A percentile compares a stretch with the other conserved stretches of the same genome.
These are phyloP conservation scores for Ganoderma resinaceum DNA, from an alignment of 1,284 basidiomycete genomes.

Conservation along the genomic window DNA sequence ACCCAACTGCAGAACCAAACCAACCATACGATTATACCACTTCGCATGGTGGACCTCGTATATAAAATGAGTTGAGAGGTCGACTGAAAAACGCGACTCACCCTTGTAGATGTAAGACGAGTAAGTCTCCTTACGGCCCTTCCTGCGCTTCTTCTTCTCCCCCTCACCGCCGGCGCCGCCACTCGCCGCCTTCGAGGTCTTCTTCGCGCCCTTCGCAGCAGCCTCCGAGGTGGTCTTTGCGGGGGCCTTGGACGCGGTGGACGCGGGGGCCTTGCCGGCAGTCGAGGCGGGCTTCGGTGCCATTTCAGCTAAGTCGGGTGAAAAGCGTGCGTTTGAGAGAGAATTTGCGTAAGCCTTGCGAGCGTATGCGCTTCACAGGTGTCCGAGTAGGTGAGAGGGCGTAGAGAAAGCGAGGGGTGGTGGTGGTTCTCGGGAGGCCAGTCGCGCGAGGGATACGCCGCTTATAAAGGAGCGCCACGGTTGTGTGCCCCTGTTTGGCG, in stretches of 20 bases:
- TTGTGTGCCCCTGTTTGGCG: conserved; percentile 29
- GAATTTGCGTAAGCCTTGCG: neutral
- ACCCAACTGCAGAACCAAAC: conserved; percentile 3
- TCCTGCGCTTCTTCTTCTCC: conserved; percentile 90
- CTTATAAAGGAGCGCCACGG: conserved; percentile 33
- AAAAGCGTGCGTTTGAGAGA: neutral
- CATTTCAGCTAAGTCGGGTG: conserved; percentile 50
- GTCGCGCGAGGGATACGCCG: conserved; percentile 18
- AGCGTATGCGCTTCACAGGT: neutral
- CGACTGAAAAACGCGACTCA: conserved; percentile 41
- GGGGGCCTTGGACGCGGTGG: conserved; percentile 77
- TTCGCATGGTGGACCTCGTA: neutral
- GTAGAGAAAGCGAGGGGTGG: conserved; percentile 11
- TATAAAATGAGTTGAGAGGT: neutral
- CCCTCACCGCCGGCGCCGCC: conserved; percentile 60
- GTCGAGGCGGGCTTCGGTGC: conserved; percentile 85
- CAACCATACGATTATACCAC: neutral
- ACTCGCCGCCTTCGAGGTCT: conserved; percentile 78
- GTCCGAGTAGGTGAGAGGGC: neutral
- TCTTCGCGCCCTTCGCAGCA: conserved; percentile 77
- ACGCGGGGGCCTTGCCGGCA: conserved; percentile 84
- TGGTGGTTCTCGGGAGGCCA: conserved; percentile 28
- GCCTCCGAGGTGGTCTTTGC: conserved; percentile 73
- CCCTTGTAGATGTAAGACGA: conserved; percentile 96
- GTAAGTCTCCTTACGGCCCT: conserved; percentile 91